phyloP scores from a whole-genome alignment of 805 yeast species.

The Saccharomycodes ludwigii region DNA sequence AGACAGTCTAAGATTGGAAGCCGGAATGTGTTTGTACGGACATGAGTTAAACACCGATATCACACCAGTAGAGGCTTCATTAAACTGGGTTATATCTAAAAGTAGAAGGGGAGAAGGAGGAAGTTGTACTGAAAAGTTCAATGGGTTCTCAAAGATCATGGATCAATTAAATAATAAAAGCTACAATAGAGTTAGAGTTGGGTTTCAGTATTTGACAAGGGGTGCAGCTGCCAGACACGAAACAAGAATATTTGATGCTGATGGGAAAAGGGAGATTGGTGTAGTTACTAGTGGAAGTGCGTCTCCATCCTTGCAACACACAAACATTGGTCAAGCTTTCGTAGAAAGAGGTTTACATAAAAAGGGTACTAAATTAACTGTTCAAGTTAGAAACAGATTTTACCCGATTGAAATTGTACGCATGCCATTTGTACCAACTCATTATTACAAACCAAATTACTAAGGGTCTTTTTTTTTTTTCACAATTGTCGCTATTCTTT shows the following conservation, averaged over 20 bases:
- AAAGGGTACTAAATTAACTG: constrained; percentile 56
- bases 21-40: constrained; percentile 97
- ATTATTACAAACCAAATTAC: constrained; percentile 65
- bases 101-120: constrained; percentile 39
- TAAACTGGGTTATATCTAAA: constrained; percentile 85
- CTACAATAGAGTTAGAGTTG: constrained; percentile 53
- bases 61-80: constrained; percentile 81
- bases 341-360: constrained; percentile 60
- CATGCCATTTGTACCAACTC: constrained; percentile 72
- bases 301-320: constrained; percentile 55
- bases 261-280: constrained; percentile 40
- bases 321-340: constrained; percentile 88
- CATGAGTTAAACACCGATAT: constrained; percentile 70
- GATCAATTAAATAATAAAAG: constrained; percentile 59
- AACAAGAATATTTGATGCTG: constrained; percentile 46
- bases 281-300: constrained; percentile 47
- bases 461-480: too few species aligned
- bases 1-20: constrained; percentile 89
- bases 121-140: constrained; percentile 37
- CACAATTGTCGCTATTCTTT: too few species aligned
- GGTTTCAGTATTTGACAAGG: constrained; percentile 42
- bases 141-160: constrained; percentile 63
- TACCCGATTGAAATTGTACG: constrained; percentile 67
- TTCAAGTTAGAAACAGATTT: constrained; percentile 74
- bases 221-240: constrained; percentile 95